Conservation (phyloP, 306 rosid genomes). For the Gastrolobium villosum region DNA sequence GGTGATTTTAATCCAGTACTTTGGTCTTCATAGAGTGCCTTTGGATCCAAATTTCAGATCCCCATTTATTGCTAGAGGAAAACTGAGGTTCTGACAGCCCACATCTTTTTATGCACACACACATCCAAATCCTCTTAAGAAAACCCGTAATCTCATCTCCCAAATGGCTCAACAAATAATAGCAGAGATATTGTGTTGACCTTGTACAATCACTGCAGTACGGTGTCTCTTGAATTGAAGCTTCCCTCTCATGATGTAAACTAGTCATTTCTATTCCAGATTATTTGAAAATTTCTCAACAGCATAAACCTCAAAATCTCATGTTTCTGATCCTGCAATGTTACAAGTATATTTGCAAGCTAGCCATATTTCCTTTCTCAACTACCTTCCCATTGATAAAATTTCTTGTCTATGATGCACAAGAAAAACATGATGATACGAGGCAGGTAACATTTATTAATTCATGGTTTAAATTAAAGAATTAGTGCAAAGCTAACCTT, state of each 20-base stretch:
- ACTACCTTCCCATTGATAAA: slow-evolving; percentile 29
- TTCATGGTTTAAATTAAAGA: slow-evolving; percentile 14
- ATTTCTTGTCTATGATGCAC: not conserved
- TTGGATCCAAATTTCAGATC: slow-evolving; percentile 33
- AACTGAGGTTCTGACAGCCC: slow-evolving; percentile 24
- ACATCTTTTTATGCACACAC: slow-evolving; percentile 1
- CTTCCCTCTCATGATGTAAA: slow-evolving; percentile 13
- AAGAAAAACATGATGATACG: slow-evolving; percentile 34
- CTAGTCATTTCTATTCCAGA: slow-evolving; percentile 9
- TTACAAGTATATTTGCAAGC: slow-evolving; percentile 18
- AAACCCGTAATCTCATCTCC: slow-evolving; percentile 27
- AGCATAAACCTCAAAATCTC: slow-evolving; percentile 31
- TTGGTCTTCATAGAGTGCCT: slow-evolving; percentile 20
- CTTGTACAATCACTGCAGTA: slow-evolving; percentile 31
- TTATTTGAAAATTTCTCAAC: slow-evolving; percentile 19
- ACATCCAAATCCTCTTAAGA: slow-evolving; percentile 5
- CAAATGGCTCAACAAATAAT: slow-evolving; percentile 27
- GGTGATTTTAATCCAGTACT: slow-evolving; percentile 22
- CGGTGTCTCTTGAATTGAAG: slow-evolving; percentile 17
- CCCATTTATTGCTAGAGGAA: slow-evolving; percentile 34
- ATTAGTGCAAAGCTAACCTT: slow-evolving; percentile 48
- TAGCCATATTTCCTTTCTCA: slow-evolving; percentile 21
- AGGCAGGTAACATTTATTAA: slow-evolving; percentile 1
- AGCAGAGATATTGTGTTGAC: slow-evolving; percentile 23
- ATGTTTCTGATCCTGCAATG: slow-evolving; percentile 33